phyloP scores from a whole-genome alignment of 306 rosid genomes.

The Malus orientalis region DNA sequence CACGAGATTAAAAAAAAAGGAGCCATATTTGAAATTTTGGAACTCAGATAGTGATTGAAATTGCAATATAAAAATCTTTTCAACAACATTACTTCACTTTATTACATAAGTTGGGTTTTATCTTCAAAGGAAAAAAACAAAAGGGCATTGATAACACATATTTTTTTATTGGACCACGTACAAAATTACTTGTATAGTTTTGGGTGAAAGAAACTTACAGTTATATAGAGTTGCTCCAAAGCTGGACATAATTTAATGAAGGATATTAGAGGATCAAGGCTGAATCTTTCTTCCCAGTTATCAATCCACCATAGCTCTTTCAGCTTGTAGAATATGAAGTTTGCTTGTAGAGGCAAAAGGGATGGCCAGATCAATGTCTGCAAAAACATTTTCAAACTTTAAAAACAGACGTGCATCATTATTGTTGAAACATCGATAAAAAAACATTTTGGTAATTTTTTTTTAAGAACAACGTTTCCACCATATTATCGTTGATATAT shows the following conservation, averaged over 20 bases:
- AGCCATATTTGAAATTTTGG: not conserved
- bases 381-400: constrained; percentile 6
- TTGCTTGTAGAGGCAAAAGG: constrained; percentile 30
- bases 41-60: not conserved
- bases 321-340: constrained; percentile 57
- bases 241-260: constrained; percentile 59
- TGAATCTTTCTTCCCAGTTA: constrained; percentile 24
- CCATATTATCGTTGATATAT: not conserved
- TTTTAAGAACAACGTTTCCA: not conserved
- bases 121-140: not conserved
- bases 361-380: constrained; percentile 70
- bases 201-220: constrained; percentile 21
- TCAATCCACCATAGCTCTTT: constrained; percentile 72
- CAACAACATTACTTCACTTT: not conserved
- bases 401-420: not conserved
- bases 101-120: not conserved
- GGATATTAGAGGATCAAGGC: constrained; percentile 35
- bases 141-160: not conserved
- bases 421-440: not conserved
- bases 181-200: not conserved
- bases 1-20: not conserved
- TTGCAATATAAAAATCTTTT: too few relatives aligned
- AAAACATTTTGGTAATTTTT: not conserved
- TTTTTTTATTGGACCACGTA: not conserved
- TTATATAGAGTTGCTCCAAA: constrained; percentile 46